A percentile compares a stretch with the other conserved stretches of the same genome.
Conservation (phyloP, 441 rosid genomes). For the Pelargonium cotyledonis region DNA sequence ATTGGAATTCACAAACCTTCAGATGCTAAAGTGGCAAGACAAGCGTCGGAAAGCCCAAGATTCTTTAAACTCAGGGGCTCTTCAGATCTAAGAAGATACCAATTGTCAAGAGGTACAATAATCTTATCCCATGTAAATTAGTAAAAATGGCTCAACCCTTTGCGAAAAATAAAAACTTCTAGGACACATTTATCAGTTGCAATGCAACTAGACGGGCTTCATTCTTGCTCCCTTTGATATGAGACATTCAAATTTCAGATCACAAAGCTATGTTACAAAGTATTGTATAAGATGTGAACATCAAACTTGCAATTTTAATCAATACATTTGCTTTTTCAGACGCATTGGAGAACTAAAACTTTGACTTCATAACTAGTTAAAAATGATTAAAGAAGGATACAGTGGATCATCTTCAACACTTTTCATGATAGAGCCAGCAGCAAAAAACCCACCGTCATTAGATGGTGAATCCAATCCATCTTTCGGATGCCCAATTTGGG, state of each 20-base stretch:
- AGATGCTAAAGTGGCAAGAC: constrained; percentile 73
- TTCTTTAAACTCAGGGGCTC: constrained; percentile 60
- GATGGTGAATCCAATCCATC: constrained; percentile 28
- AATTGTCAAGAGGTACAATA: constrained; percentile 28
- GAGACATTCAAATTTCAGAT: not conserved
- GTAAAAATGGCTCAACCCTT: not conserved
- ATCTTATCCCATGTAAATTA: not conserved
- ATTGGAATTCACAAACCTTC: constrained; percentile 35
- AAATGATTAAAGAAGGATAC: constrained; percentile 46
- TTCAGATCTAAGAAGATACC: constrained; percentile 37
- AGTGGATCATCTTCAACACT: constrained; percentile 53
- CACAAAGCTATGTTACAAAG: not conserved
- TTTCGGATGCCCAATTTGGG: constrained; percentile 17
- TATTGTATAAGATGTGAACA: not conserved
- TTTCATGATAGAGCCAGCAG: constrained; percentile 27
- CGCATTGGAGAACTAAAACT: not conserved
- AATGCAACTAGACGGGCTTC: not conserved
- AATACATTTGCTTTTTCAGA: not conserved
- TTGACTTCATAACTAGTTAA: not conserved
- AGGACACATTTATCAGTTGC: not conserved
- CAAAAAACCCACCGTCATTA: constrained; percentile 1
- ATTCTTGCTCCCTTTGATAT: not conserved
- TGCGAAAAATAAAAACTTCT: not conserved
- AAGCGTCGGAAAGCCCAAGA: constrained; percentile 71
- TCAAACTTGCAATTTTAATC: not conserved